Evolutionary conservation across 1,284 basidiomycete species (phyloP), one percentile per base, ranked within the genome.

Genomic region (Trichosporon asahii): DNA sequence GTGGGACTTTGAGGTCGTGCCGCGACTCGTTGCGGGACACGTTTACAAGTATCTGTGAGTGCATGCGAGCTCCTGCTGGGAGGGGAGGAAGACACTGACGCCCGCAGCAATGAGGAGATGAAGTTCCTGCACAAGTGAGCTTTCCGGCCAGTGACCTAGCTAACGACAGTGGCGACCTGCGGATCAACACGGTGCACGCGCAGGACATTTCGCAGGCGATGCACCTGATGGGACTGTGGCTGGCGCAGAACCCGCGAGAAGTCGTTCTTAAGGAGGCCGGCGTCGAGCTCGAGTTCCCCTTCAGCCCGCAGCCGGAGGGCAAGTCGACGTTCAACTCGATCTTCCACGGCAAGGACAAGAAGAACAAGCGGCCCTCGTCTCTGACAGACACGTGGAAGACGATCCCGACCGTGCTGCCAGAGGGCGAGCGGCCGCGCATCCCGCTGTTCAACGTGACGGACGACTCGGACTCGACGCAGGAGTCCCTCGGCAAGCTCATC

Each of bases 381-480:
- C 40, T 76, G 25, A 73, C 74, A 5, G 79, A 81, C n/a, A 67
- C 70, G 1, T 81, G 77, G 77, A 82, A 80, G 68, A 77, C 75
- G 4, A 66, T 79, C 55, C 65, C 73, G 15, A 74, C 73, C 0
- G 78, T 90, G 80, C 84, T 88, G 21, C 84, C 89, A 4, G 79
- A 81, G n/a, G 85, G 87, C 15, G 85, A 88, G 61, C 83, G 85
- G 74, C 89, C 89, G 9, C 79, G 88, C 35, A 90, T 90, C 2
- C 92, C 93, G 11, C 75, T 95, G 40, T 95, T 95, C 85, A 94
- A 95, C 79, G 80, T 95, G 68, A 92, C 90, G 70, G 94, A 95
- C 78, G 91, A 94, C 71, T 89, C 89, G 12, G 87, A 92, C 66
- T 89, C 88, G 71, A 94, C 92, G 1, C 86, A 93, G 68, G 85